Percentiles rank a stretch among this genome's conserved stretches.
These are phyloP conservation scores for Candida succiphila DNA, from an alignment of 805 yeast species.

Conservation along the genomic window DNA sequence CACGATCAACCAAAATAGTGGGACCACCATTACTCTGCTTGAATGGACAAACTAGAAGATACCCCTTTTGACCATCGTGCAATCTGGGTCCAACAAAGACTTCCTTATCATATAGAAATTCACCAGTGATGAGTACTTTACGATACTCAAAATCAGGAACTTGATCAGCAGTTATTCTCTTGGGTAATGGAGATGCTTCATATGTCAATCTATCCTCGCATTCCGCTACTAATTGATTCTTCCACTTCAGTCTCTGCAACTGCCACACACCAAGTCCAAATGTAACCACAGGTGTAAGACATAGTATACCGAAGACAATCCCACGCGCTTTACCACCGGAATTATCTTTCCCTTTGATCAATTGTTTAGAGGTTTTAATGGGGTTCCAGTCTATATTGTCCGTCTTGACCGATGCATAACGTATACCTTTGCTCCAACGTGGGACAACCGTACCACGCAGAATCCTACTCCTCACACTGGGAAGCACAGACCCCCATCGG, in stretches of 20 bases:
- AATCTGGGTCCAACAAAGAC: constrained; percentile 88
- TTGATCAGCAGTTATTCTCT: constrained; percentile 49
- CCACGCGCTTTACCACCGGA: constrained; percentile 13
- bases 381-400: constrained; percentile 84
- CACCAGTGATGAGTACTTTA: constrained; percentile 66
- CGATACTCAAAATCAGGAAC: constrained; percentile 75
- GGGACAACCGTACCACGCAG: too few relatives aligned
- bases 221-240: constrained; percentile 67
- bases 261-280: constrained; percentile 94
- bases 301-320: constrained; percentile 27
- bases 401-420: constrained; percentile 38
- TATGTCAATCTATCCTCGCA: constrained; percentile 76
- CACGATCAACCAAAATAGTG: constrained; percentile 77
- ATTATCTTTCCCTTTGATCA: constrained; percentile 21
- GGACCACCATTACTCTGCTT: constrained; percentile 64
- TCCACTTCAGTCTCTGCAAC: constrained; percentile 78
- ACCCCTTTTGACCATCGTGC: constrained; percentile 66
- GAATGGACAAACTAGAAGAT: constrained; percentile 73
- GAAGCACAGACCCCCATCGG: too few relatives aligned
- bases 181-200: constrained; percentile 66
- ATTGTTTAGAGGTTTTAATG: constrained; percentile 36
- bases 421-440: constrained; percentile 1
- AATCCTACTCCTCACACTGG: too few relatives aligned
- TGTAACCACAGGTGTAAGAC: constrained; percentile 80
- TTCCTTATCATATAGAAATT: constrained; percentile 76